Evolutionary conservation across 1,139 yeast species (phyloP).

Genomic region (Hyphopichia burtonii): DNA sequence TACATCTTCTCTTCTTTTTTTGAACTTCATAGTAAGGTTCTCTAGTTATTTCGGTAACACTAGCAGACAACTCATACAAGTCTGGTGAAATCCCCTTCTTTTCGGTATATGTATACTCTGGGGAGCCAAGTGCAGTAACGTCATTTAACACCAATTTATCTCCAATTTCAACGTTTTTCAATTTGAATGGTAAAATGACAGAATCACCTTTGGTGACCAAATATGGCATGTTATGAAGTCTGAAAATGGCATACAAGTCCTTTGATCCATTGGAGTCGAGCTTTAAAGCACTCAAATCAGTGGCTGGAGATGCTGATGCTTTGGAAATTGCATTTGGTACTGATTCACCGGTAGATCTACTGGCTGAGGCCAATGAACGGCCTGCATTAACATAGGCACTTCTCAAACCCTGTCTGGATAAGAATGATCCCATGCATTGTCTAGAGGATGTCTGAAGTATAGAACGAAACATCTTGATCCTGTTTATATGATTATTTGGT

Average conservation of each 20-base stretch:
- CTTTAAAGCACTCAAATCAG: conserved; percentile 49
- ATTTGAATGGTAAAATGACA: conserved; percentile 70
- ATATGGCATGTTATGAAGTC: conserved; percentile 81
- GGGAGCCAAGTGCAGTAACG: conserved; percentile 80
- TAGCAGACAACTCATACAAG: conserved; percentile 66
- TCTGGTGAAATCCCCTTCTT: conserved; percentile 32
- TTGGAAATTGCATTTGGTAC: neutral
- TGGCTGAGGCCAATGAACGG: neutral
- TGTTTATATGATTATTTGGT: no score
- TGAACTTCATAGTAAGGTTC: conserved; percentile 64
- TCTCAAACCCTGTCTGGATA: neutral
- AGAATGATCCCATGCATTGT: neutral
- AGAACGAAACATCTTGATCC: neutral
- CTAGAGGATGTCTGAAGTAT: neutral
- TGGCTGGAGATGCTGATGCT: conserved; percentile 2
- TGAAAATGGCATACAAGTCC: conserved; percentile 75
- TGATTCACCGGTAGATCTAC: neutral
- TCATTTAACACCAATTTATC: conserved; percentile 71
- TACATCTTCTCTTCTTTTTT: conserved; percentile 74
- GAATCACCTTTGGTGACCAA: conserved; percentile 90
- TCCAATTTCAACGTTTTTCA: conserved; percentile 78
- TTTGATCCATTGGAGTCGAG: conserved; percentile 52
- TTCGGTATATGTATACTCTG: conserved; percentile 64
- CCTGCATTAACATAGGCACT: neutral
- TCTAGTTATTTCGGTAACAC: conserved; percentile 81